Base-by-base conservation (phyloP, 257 asterid genomes). In the Nicotiana noctiflora region DNA sequence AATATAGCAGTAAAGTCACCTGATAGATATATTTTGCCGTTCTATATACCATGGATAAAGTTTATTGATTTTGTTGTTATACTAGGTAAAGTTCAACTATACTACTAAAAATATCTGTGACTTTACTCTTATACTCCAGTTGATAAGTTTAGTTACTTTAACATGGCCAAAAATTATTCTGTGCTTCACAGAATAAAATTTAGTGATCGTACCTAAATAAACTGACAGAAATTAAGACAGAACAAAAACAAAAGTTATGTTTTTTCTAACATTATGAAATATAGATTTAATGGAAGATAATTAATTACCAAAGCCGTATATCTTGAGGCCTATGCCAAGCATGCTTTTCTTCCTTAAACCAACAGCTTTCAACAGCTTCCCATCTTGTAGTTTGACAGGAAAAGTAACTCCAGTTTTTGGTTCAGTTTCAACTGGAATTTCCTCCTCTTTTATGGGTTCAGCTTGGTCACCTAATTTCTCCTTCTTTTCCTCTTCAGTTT, bases 281-380 rank as follows among this genome's bases (percentile, higher is more conserved):
- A 51, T 51, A 4, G n/a, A 51, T 51, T 13, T 51, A 51, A 51
- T 37, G 2, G 5, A 49, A 9, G 21, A 51, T 31, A 15, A 56
- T 79, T 63, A 63, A 44, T 3, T 88, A 93, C 93, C 95, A 53
- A 90, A 93, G 84, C 85, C 93, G 60, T 89, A 90, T 23, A 92
- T 86, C 85, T 92, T 92, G 89, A 93, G 84, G 75, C 95, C 88
- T 74, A 91, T 15, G 80, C 98, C 93, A 60, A 92, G 88, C 89
- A 91, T 87, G 89, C 95, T 92, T 84, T 89, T 93, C 91, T 92
- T 93, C 86, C 97, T 88, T 85, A 90, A 82, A 60, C 98, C 95
- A 51, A 87, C 88, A 53, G 93, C 87, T 63, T 82, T 80, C 77
- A 93, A 88, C 75, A 83, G 83, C 85, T 88, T 93, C 74, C 92